phyloP scores from a whole-genome alignment of 2,329 filamentous ascomycete genomes.

The Claviceps capensis region DNA sequence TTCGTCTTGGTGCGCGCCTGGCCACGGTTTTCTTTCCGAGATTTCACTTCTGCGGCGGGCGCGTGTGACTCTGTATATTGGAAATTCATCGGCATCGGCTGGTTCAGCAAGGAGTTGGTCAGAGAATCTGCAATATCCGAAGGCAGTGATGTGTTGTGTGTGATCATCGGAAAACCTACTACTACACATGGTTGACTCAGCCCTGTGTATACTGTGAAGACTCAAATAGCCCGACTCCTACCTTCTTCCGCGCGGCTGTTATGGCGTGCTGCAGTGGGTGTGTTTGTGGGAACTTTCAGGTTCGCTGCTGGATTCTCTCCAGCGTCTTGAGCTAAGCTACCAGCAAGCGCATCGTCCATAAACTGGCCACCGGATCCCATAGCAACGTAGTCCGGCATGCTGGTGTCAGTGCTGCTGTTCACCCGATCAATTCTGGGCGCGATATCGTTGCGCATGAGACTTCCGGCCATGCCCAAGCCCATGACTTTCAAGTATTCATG shows the following conservation, averaged over 20 bases:
- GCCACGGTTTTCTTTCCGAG: constrained; percentile 29
- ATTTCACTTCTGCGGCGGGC: constrained; percentile 25
- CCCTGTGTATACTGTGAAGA: too few relatives aligned
- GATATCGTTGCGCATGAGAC: constrained; percentile 4
- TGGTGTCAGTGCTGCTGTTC: constrained; percentile 24
- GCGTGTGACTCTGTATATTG: constrained; percentile 16
- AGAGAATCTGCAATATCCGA: constrained; percentile 28
- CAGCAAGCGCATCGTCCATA: constrained; percentile 5
- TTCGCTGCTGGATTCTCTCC: constrained; percentile 13
- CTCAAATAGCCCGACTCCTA: constrained; percentile 1
- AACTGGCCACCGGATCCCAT: constrained; percentile 4
- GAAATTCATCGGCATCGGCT: constrained; percentile 26
- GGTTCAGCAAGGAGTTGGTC: constrained; percentile 34
- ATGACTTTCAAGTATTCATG: constrained; percentile 16
- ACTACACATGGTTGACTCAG: constrained; percentile 1
- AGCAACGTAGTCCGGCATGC: constrained; percentile 28
- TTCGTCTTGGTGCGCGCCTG: constrained; percentile 7
- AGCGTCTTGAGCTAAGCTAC: constrained; percentile 17
- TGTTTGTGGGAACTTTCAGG: constrained; percentile 29
- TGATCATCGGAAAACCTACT: constrained; percentile 10
- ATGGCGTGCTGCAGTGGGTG: constrained; percentile 19
- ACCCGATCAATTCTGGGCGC: constrained; percentile 9
- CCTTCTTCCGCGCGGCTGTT: constrained; percentile 9
- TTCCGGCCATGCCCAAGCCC: constrained; percentile 8
- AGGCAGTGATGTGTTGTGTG: constrained; percentile 10